Percentiles rank a stretch among this genome's conserved stretches.
phyloP scores from a whole-genome alignment of 2,329 filamentous ascomycete genomes.

The Fusarium sublunatum region DNA sequence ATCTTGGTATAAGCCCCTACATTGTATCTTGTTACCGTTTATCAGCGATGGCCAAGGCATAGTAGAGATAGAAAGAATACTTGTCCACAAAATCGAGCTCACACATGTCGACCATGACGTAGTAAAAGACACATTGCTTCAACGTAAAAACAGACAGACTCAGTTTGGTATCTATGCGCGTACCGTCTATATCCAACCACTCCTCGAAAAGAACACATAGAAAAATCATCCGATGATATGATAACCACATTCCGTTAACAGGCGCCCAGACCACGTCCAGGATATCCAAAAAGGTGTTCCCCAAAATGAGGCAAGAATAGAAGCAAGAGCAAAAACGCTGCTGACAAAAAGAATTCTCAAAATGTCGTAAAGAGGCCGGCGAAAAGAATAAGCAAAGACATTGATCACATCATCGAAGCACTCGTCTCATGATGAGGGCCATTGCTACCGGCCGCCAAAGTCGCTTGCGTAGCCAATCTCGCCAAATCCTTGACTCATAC shows the following conservation, averaged over 20 bases:
- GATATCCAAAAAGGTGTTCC: constrained; percentile 19
- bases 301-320: constrained; percentile 8
- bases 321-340: constrained; percentile 21
- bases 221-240: constrained; percentile 20
- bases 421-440: constrained; percentile 4
- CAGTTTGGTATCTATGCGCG: constrained; percentile 48
- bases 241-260: constrained; percentile 28
- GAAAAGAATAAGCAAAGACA: constrained; percentile 10
- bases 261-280: constrained; percentile 24
- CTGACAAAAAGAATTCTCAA: constrained; percentile 14
- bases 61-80: not conserved
- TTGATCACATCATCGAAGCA: constrained; percentile 17
- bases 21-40: not conserved
- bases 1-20: not conserved
- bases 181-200: constrained; percentile 44
- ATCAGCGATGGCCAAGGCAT: not conserved
- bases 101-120: not conserved
- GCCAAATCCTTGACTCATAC: constrained; percentile 65
- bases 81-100: not conserved
- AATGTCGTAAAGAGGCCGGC: constrained; percentile 10
- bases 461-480: constrained; percentile 48
- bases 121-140: constrained; percentile 3
- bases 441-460: constrained; percentile 42
- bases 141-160: constrained; percentile 28
- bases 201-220: constrained; percentile 18